These are phyloP conservation scores for Cinnamomum micranthum DNA, from an alignment of 164 flowering plant genomes.

Conservation along the genomic window DNA sequence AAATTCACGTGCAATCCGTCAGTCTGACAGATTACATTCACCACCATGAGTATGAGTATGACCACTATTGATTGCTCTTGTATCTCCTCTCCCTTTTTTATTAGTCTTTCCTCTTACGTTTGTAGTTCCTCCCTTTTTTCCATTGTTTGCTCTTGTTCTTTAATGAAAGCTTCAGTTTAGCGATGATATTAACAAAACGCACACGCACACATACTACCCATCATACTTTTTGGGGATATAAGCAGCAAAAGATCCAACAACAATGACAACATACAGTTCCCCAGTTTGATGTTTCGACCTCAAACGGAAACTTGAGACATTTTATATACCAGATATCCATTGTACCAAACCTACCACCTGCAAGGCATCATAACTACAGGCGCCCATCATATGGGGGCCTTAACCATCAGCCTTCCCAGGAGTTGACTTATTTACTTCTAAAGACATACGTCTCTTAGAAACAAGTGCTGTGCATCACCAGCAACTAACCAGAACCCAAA, in stretches of 20 bases:
- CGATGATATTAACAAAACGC: no score
- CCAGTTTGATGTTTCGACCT: not conserved
- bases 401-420: slow-evolving; percentile 39
- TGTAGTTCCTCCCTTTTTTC: no score
- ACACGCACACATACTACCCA: no score
- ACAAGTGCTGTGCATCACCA: slow-evolving; percentile 12
- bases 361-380: slow-evolving; percentile 39
- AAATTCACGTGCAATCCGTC: no score
- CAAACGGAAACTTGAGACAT: not conserved
- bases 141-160: no score
- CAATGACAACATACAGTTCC: not conserved
- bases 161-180: no score
- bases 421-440: slow-evolving; percentile 17
- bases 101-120: no score
- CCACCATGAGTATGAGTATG: no score
- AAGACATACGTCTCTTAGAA: slow-evolving; percentile 9
- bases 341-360: slow-evolving; percentile 19
- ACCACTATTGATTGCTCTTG: no score
- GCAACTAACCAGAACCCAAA: not conserved
- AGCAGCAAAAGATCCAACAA: not conserved
- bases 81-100: no score
- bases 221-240: no score
- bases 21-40: no score
- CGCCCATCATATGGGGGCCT: slow-evolving; percentile 14
- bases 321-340: not conserved